phyloP scores from a whole-genome alignment of 148 eudicot genomes.

The Arctostaphylos glauca region DNA sequence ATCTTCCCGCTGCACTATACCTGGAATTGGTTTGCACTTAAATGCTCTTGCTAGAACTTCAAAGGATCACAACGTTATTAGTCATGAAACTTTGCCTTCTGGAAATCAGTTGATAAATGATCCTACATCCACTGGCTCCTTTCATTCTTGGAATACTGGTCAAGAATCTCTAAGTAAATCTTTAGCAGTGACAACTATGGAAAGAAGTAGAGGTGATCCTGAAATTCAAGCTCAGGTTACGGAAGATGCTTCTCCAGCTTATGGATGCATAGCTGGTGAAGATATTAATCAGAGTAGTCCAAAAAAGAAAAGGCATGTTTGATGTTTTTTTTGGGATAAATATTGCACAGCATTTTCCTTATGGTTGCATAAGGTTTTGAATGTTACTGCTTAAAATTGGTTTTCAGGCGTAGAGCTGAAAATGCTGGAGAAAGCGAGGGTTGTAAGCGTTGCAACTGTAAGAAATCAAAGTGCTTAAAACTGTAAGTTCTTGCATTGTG shows the following conservation, averaged over 20 bases:
- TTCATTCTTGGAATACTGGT: slow-evolving; percentile 22
- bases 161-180: slow-evolving; percentile 30
- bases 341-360: background rate
- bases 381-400: slow-evolving; percentile 12
- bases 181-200: slow-evolving; percentile 30
- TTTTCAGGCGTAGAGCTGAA: slow-evolving; percentile 67
- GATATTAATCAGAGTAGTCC: slow-evolving; percentile 66
- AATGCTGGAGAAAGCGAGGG: slow-evolving; percentile 54
- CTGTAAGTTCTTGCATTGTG: slow-evolving; percentile 61
- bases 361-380: background rate
- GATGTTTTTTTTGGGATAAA: background rate
- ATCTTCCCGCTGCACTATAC: slow-evolving; percentile 48
- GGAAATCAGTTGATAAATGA: slow-evolving; percentile 30
- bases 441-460: slow-evolving; percentile 97
- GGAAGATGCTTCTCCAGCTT: slow-evolving; percentile 51
- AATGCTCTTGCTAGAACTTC: slow-evolving; percentile 82
- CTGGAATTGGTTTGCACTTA: slow-evolving; percentile 94
- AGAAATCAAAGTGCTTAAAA: slow-evolving; percentile 95
- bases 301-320: slow-evolving; percentile 74
- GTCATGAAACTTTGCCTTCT: slow-evolving; percentile 37
- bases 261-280: slow-evolving; percentile 37
- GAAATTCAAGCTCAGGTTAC: slow-evolving; percentile 41
- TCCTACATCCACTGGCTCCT: slow-evolving; percentile 23
- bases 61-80: slow-evolving; percentile 38
- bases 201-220: slow-evolving; percentile 30